These are phyloP conservation scores for Vitellaria paradoxa DNA, from an alignment of 179 eudicot genomes.

Conservation along the genomic window DNA sequence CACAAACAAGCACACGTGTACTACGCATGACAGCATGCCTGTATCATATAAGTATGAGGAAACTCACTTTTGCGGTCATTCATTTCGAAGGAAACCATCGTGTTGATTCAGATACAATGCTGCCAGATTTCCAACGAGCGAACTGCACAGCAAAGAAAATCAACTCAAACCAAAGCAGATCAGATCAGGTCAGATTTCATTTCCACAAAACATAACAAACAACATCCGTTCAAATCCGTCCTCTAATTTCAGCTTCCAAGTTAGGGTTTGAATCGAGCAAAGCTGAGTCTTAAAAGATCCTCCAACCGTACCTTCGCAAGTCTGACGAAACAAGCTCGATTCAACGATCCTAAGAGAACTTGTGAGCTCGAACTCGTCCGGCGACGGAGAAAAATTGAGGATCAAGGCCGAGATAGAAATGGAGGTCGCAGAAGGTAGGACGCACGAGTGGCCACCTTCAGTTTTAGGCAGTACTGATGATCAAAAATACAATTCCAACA, in stretches of 20 bases:
- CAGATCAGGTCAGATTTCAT: background rate
- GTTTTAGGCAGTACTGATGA: no score
- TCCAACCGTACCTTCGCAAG: background rate
- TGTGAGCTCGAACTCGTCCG: no score
- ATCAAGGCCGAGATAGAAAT: no score
- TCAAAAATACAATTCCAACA: no score
- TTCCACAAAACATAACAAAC: background rate
- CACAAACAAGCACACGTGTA: background rate
- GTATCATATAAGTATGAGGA: background rate
- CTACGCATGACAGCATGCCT: no score
- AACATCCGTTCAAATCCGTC: background rate
- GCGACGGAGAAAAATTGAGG: no score
- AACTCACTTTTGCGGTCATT: conserved; percentile 21
- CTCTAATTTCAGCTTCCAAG: background rate
- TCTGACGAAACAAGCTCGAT: background rate
- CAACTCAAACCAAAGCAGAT: background rate
- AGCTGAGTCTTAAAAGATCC: background rate
- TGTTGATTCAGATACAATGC: background rate
- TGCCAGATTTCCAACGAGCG: background rate
- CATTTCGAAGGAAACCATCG: conserved; percentile 20
- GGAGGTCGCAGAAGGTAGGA: no score
- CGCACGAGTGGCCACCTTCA: no score
- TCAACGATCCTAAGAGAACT: background rate
- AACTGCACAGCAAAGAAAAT: conserved; percentile 1
- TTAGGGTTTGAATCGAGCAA: background rate